Percentiles rank a stretch among this genome's conserved stretches.
phyloP scores from a whole-genome alignment of 2,329 filamentous ascomycete genomes.

The Fusarium siculi region DNA sequence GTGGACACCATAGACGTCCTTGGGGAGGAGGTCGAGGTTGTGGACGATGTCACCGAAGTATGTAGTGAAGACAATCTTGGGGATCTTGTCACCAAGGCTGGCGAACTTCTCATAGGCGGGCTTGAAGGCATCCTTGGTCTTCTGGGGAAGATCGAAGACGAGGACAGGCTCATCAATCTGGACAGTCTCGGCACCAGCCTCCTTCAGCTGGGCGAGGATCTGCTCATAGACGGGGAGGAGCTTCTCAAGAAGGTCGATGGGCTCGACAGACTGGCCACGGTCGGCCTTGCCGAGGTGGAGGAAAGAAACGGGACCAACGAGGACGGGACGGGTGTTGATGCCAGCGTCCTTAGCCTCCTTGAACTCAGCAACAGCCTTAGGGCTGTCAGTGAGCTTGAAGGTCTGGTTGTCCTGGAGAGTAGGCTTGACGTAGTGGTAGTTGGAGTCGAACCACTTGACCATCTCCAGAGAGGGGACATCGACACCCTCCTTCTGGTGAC shows the following conservation, averaged over 20 bases:
- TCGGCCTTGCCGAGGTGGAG: slow-evolving; percentile 97
- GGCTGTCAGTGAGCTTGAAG: slow-evolving; percentile 87
- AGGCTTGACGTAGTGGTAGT: slow-evolving; percentile 99
- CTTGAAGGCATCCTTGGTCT: slow-evolving; percentile 98
- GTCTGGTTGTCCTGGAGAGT: slow-evolving; percentile 96
- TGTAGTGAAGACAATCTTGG: slow-evolving; percentile 90
- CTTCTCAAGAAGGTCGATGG: slow-evolving; percentile 92
- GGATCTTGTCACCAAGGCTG: slow-evolving; percentile 80
- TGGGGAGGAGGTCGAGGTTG: slow-evolving; percentile 92
- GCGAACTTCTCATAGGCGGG: slow-evolving; percentile 92
- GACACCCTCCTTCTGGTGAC: slow-evolving; percentile 92
- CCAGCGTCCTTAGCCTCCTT: slow-evolving; percentile 98
- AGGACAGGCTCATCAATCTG: slow-evolving; percentile 99
- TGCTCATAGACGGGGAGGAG: slow-evolving; percentile 95
- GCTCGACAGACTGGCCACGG: slow-evolving; percentile 90
- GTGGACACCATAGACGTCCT: slow-evolving; percentile 86
- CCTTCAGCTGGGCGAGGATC: slow-evolving; percentile 92
- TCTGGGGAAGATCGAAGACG: slow-evolving; percentile 90
- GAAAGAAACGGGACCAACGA: slow-evolving; percentile 97
- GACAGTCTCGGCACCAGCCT: slow-evolving; percentile 92
- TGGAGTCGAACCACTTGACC: slow-evolving; percentile 99
- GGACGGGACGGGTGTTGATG: slow-evolving; percentile 90
- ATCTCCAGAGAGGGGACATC: slow-evolving; percentile 97
- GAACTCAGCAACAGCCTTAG: slow-evolving; percentile 96
- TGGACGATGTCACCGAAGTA: slow-evolving; percentile 99